Evolutionary conservation across 1,139 yeast genomes (phyloP), one percentile per base, ranked within the genome.

Genomic region (Yamadazyma sp.): DNA sequence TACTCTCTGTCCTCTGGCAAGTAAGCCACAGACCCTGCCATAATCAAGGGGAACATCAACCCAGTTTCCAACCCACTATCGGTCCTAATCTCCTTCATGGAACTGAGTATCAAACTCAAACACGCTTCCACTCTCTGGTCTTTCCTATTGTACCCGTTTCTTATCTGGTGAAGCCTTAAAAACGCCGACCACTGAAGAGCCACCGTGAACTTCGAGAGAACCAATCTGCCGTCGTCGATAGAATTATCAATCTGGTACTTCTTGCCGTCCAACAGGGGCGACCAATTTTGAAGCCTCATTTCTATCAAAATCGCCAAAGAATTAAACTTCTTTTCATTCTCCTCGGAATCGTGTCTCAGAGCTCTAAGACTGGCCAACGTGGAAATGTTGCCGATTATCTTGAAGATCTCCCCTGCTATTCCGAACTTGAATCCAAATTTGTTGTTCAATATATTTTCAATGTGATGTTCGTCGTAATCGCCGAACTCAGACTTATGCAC

Each of bases 181-280:
- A 54, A 54, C 2, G 56, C 55, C 5, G 57, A 43, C 58, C 58
- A 54, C 37, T 54, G 58, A 17, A 54, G 45, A 1, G 58, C 54
- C 33, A 54, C 40, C 5, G 55, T 46, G 33, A 46, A 54, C 3
- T 52, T 48, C 3, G 56, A 47, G 8, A 49, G 36, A 12, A 43
- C 34, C 17, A 42, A 25, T 30, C 37, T 39, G 10, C 45, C 45
- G 27, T 46, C 40, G 20, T 45, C 44, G 5, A 25, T 26, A 18
- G 39, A 24, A 22, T 43, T 31, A 30, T 46, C 48, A 4, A 47
- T 40, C 23, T 32, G 43, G 16, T 40, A 44, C 8, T 36, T 38
- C 14, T 41, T 36, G 2, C 49, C 44, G 22, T 43, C 45, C 17
- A 44, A 30, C 6, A 51, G 44, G 7, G 55, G 55, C 6, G 50